Conservation (phyloP, 345 rosid genomes). For the Eucalyptus sideroxylon region DNA sequence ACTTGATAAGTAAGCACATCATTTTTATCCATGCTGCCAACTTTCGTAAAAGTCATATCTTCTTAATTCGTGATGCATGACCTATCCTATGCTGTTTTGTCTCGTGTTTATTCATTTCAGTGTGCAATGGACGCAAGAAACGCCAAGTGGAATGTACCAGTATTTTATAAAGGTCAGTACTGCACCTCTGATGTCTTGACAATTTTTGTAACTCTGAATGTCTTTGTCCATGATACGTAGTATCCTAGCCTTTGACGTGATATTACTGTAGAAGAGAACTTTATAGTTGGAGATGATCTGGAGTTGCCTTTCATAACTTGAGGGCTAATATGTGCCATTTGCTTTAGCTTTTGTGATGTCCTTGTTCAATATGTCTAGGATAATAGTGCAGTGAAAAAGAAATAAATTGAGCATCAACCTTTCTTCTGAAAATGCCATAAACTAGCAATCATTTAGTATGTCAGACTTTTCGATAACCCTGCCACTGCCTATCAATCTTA, state of each 20-base stretch:
- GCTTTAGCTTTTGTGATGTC: neutral
- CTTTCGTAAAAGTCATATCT: neutral
- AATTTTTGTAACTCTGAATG: neutral
- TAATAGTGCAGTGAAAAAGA: neutral
- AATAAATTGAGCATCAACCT: neutral
- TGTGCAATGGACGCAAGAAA: conserved; percentile 67
- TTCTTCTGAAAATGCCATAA: neutral
- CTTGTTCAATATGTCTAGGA: neutral
- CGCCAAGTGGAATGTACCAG: conserved; percentile 79
- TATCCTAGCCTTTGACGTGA: neutral
- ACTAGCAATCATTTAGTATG: neutral
- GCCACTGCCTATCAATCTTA: neutral
- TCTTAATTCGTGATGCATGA: neutral
- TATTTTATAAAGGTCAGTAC: conserved; percentile 78
- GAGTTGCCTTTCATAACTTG: neutral
- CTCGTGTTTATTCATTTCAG: conserved; percentile 20
- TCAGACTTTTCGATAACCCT: neutral
- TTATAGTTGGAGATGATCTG: neutral
- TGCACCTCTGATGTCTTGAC: neutral
- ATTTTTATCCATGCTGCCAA: neutral
- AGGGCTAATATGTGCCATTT: neutral
- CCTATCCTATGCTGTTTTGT: neutral
- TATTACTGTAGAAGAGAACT: neutral
- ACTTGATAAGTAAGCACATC: conserved; percentile 64
- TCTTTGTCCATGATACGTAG: neutral